phyloP scores from a whole-genome alignment of 2,329 filamentous ascomycete genomes.

The Aspergillus sp. region DNA sequence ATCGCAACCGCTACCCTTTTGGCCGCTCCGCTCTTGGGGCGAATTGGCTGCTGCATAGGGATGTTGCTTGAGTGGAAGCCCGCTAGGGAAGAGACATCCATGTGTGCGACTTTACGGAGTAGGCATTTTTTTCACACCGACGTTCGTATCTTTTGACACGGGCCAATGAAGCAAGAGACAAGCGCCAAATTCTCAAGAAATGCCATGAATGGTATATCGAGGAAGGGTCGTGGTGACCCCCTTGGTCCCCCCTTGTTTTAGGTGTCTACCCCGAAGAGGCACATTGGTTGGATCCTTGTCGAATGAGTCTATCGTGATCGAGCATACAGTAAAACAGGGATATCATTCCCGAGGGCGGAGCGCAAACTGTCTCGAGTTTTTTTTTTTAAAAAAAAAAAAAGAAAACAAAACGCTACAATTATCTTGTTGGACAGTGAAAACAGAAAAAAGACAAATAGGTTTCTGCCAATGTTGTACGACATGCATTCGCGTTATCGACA shows the following conservation, averaged over 20 bases:
- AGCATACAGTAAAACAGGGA: neutral
- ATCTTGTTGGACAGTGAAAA: neutral
- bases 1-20: constrained; percentile 12
- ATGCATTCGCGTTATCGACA: constrained; percentile 17
- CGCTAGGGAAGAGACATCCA: constrained; percentile 11
- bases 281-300: neutral
- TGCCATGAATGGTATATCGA: neutral
- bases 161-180: constrained; percentile 2
- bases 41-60: constrained; percentile 9
- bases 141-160: constrained; percentile 1
- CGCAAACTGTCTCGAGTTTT: neutral
- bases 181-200: neutral
- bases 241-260: constrained; percentile 10
- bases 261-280: neutral
- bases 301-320: constrained; percentile 1
- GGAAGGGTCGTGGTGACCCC: constrained; percentile 6
- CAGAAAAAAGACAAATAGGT: neutral
- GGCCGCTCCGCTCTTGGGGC: constrained; percentile 5
- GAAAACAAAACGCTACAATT: neutral
- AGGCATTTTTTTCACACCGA: constrained; percentile 7
- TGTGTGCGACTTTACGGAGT: constrained; percentile 14
- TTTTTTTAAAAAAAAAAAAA: neutral
- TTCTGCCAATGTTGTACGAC: constrained; percentile 8
- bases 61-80: constrained; percentile 3
- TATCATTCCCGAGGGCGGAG: neutral